Evolutionary conservation across 305 asterid species (phyloP).

Genomic region (Fraxinus albicans): DNA sequence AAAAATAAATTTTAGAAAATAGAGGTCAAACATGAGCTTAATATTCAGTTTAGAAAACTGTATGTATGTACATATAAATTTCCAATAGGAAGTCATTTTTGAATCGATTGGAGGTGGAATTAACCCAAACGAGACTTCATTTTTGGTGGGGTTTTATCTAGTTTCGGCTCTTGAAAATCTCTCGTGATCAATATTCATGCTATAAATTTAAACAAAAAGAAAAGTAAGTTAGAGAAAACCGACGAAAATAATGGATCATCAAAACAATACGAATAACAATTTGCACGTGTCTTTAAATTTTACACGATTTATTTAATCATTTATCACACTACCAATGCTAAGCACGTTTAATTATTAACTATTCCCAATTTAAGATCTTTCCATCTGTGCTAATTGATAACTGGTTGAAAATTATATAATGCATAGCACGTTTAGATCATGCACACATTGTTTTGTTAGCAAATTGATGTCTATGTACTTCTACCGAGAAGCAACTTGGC

Average conservation of each 20-base stretch:
- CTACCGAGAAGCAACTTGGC: background rate
- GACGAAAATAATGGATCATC: no score
- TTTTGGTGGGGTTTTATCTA: background rate
- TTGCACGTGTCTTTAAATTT: background rate
- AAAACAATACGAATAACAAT: background rate
- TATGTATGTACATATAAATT: no score
- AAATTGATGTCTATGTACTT: background rate
- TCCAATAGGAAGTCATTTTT: no score
- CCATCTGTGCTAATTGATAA: background rate
- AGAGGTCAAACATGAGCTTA: no score
- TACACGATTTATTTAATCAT: background rate
- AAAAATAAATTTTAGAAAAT: no score
- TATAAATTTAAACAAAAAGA: background rate
- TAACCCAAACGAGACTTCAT: background rate
- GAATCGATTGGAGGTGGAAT: no score
- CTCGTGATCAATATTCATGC: background rate
- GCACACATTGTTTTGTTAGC: background rate
- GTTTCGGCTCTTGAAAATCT: background rate
- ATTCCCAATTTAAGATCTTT: background rate
- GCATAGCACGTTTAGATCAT: background rate
- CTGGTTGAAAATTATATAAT: background rate
- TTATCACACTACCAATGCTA: background rate
- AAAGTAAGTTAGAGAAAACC: no score
- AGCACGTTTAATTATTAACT: no score
- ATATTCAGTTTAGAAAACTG: no score